Evolutionary conservation across 1,139 yeast genomes (phyloP).

Genomic region (Saccharomyces hybrid): DNA sequence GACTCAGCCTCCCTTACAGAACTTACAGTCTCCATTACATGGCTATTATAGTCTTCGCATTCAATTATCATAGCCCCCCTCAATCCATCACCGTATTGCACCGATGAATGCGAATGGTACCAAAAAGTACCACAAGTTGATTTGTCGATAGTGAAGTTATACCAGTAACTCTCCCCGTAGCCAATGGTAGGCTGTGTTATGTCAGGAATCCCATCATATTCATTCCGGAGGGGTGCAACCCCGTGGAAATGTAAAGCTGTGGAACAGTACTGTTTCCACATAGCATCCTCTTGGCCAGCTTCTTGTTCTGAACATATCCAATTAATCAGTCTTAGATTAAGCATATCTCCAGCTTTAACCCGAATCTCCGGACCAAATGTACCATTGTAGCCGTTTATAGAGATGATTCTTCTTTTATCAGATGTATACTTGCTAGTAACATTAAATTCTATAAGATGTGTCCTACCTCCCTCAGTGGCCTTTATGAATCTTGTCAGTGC

Average conservation of each 20-base stretch:
- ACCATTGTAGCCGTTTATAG: constrained; percentile 15
- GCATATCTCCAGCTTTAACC: constrained; percentile 18
- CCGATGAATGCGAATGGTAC: constrained; percentile 46
- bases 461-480: background rate
- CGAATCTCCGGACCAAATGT: constrained; percentile 22
- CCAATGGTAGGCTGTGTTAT: constrained; percentile 39
- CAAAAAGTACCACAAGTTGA: constrained; percentile 43
- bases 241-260: constrained; percentile 46
- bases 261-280: constrained; percentile 15
- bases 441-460: constrained; percentile 13
- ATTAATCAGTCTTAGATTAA: constrained; percentile 17
- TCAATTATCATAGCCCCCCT: constrained; percentile 42
- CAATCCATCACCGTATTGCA: constrained; percentile 44
- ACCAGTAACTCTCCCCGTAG: constrained; percentile 35
- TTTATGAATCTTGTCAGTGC: background rate
- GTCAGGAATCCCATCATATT: constrained; percentile 40
- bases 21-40: constrained; percentile 32
- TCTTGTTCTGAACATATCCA: constrained; percentile 16
- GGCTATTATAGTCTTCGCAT: constrained; percentile 40
- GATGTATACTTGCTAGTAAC: constrained; percentile 9
- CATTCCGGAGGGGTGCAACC: constrained; percentile 36
- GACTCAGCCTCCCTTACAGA: constrained; percentile 5
- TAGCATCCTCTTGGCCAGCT: constrained; percentile 7
- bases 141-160: constrained; percentile 36
- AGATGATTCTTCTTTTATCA: constrained; percentile 16